These are phyloP conservation scores for Berberis thunbergii DNA, from an alignment of 164 flowering plant species.

Conservation along the genomic window DNA sequence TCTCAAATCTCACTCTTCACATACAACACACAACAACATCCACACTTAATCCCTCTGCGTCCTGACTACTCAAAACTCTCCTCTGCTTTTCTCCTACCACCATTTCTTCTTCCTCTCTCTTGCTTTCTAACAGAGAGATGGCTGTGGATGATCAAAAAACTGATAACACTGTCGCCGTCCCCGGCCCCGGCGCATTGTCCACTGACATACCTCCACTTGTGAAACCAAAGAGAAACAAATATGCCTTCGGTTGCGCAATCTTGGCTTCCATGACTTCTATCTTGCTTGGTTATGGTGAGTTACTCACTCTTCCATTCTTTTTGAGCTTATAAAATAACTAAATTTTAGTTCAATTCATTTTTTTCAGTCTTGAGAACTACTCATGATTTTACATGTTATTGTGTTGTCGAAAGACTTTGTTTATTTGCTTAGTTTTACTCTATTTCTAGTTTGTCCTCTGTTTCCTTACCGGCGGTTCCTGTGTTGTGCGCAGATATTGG, in stretches of 20 bases:
- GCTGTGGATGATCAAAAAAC: not conserved
- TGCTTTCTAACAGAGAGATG: no score
- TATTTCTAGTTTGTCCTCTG: not conserved
- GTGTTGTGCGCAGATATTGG: constrained; percentile 18
- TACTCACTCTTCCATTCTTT: not conserved
- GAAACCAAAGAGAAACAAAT: constrained; percentile 16
- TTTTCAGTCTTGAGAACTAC: no score
- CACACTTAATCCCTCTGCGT: no score
- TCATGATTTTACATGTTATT: no score
- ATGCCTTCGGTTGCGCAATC: constrained; percentile 10
- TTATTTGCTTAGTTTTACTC: no score
- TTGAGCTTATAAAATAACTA: not conserved
- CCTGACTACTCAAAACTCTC: no score
- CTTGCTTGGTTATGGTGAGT: constrained; percentile 26
- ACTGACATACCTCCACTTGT: not conserved
- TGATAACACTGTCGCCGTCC: not conserved
- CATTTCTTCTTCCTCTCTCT: no score
- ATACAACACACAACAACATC: no score
- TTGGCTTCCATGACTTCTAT: constrained; percentile 32
- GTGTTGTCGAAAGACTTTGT: no score
- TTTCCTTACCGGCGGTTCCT: not conserved
- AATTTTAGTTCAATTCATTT: not conserved
- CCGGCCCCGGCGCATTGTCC: not conserved
- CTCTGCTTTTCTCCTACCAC: no score
- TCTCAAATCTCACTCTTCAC: no score